Evolutionary conservation across 2,329 filamentous ascomycete species (phyloP), one percentile per base, ranked within the genome.

Genomic region (Colletotrichum sp.): DNA sequence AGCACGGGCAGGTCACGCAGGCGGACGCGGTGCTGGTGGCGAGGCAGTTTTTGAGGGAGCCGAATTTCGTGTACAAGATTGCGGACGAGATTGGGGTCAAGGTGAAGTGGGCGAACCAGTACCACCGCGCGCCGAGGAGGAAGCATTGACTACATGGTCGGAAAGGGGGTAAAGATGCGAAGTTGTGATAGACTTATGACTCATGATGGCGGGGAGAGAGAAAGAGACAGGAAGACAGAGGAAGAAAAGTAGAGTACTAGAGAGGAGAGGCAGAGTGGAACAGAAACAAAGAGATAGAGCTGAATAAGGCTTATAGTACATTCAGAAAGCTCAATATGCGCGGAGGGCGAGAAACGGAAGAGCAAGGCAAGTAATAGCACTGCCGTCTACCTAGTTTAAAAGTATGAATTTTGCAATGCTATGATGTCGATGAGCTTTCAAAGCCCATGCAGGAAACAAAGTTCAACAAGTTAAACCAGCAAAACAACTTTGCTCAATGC

Each of bases 31-130:
- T 93, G 1, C 88, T 96, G 22, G 89, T 94, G 2, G 96, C 91
- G 0, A 89, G 95, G 72, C 93, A 94, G 81, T 97, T 97, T 84
- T 89, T 98, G 85, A 92, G 95, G 83, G 95, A 98, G 81, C 94
- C 96, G 0, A 93, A 95, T 74, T 92, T 96, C 82, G 93, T 95
- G 10, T 92, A 95, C 84, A 89, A 90, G 39, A 93, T 91, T 77
- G 96, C 95, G 0, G 90, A 94, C 76, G 91, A 95, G 78, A 86
- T 98, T 36, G 92, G 91, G 12, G 92, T 96, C 5, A 86, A 92
- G 74, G 91, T 96, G 7, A 88, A 93, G 79, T 93, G 93, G 91
- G 91, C 95, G 1, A 92, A 92, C 78, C 95, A 98, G 82, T 92
- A 91, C 79, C 79, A 82, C 32, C 83, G 86, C 12, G 86, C 84